Percentiles rank a stretch among this genome's conserved stretches.
phyloP scores from a whole-genome alignment of 106 monocot species.

The Acorus gramineus region DNA sequence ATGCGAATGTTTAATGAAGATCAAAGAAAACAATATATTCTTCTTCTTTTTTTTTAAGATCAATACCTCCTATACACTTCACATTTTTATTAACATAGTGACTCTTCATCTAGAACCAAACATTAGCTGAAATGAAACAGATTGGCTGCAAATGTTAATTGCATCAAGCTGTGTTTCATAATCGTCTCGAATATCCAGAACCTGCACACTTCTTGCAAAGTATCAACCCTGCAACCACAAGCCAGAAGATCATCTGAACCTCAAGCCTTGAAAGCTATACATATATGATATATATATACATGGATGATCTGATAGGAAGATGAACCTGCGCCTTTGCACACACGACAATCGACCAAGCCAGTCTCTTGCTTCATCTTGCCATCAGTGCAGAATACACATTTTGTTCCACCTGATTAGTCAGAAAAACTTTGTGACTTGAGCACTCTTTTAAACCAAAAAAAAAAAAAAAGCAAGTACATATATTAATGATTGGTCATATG shows the following conservation, averaged over 20 bases:
- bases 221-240: slow-evolving; percentile 22
- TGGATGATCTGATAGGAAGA: not conserved
- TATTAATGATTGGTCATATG: too few relatives aligned
- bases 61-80: too few relatives aligned
- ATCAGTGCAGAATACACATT: slow-evolving; percentile 77
- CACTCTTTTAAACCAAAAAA: too few relatives aligned
- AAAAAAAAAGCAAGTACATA: too few relatives aligned
- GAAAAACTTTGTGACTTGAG: not conserved
- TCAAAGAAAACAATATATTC: too few relatives aligned
- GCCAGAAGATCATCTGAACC: not conserved
- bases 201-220: slow-evolving; percentile 42
- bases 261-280: not conserved
- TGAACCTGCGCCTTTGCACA: slow-evolving; percentile 83
- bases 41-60: too few relatives aligned
- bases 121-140: too few relatives aligned
- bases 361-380: slow-evolving; percentile 91
- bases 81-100: too few relatives aligned
- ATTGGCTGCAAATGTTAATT: too few relatives aligned
- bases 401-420: slow-evolving; percentile 55
- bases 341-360: slow-evolving; percentile 71
- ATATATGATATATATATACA: not conserved
- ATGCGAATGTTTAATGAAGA: too few relatives aligned
- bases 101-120: too few relatives aligned
- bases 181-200: slow-evolving; percentile 40
- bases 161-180: slow-evolving; percentile 7